These are phyloP conservation scores for Cynanchum wilfordii DNA, from an alignment of 257 asterid genomes.

Conservation along the genomic window DNA sequence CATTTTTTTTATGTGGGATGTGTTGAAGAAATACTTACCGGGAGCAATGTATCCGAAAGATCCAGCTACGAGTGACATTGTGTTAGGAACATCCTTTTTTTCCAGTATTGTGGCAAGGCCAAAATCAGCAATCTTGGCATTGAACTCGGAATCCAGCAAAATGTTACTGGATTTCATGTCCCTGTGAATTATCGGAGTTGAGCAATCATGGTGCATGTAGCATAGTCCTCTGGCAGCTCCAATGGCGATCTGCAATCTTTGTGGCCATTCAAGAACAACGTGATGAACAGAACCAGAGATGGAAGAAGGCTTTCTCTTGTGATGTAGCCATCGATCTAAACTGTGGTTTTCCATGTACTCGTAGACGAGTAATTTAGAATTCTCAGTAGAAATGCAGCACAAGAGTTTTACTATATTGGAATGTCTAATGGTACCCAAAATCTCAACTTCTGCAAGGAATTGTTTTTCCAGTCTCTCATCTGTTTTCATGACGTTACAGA, in stretches of 20 bases:
- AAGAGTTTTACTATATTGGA: conserved; percentile 69
- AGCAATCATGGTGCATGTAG: conserved; percentile 38
- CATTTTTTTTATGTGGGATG: too few species aligned
- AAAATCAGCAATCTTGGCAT: conserved; percentile 57
- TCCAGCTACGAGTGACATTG: conserved; percentile 38
- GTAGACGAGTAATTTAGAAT: conserved; percentile 64
- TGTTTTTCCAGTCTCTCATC: conserved; percentile 57
- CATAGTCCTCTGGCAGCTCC: conserved; percentile 35
- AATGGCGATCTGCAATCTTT: conserved; percentile 34
- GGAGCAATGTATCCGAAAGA: conserved; percentile 47
- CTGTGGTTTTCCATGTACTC: conserved; percentile 79
- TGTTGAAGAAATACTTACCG: too few species aligned
- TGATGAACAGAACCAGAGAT: conserved; percentile 36
- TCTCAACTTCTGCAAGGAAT: conserved; percentile 63
- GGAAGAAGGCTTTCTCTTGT: conserved; percentile 22
- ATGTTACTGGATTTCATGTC: conserved; percentile 56
- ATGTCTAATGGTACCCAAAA: conserved; percentile 65
- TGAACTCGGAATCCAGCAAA: conserved; percentile 36
- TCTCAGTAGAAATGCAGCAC: conserved; percentile 61
- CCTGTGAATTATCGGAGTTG: conserved; percentile 43
- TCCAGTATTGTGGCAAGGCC: conserved; percentile 47
- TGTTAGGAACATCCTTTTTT: conserved; percentile 31
- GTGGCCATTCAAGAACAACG: conserved; percentile 36
- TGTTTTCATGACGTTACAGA: conserved; percentile 36
- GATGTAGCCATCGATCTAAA: conserved; percentile 72